These are phyloP conservation scores for Biancaea sappan DNA, from an alignment of 306 rosid species.

Conservation along the genomic window DNA sequence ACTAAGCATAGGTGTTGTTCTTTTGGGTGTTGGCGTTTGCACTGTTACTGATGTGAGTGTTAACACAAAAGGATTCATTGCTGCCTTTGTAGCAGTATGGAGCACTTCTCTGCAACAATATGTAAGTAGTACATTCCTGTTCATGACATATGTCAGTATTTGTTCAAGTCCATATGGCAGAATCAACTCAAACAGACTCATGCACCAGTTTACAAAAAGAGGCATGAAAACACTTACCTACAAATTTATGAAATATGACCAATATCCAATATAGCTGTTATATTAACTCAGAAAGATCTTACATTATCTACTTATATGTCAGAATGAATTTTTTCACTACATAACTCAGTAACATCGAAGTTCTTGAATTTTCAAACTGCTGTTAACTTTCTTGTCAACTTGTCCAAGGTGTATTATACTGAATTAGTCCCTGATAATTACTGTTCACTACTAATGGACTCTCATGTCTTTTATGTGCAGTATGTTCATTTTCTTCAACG, in stretches of 20 bases:
- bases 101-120: constrained; percentile 84
- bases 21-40: constrained; percentile 85
- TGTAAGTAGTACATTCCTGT: constrained; percentile 48
- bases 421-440: background rate
- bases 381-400: background rate
- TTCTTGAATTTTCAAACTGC: constrained; percentile 6
- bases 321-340: background rate
- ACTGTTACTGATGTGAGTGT: constrained; percentile 91
- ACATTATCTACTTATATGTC: background rate
- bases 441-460: constrained; percentile 24
- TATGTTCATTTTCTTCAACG: constrained; percentile 85
- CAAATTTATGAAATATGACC: background rate
- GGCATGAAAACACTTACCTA: background rate
- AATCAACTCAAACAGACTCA: background rate
- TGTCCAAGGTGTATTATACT: background rate
- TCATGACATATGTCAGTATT: background rate
- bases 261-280: background rate
- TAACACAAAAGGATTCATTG: constrained; percentile 69
- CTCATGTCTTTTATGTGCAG: constrained; percentile 44
- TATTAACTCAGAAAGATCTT: background rate
- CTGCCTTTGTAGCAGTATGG: constrained; percentile 82
- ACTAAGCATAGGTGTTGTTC: constrained; percentile 74
- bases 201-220: background rate
- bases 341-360: background rate
- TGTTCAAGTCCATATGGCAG: background rate